Base-by-base conservation (phyloP, 2,329 filamentous ascomycete genomes). In the Fusarium compactum region DNA sequence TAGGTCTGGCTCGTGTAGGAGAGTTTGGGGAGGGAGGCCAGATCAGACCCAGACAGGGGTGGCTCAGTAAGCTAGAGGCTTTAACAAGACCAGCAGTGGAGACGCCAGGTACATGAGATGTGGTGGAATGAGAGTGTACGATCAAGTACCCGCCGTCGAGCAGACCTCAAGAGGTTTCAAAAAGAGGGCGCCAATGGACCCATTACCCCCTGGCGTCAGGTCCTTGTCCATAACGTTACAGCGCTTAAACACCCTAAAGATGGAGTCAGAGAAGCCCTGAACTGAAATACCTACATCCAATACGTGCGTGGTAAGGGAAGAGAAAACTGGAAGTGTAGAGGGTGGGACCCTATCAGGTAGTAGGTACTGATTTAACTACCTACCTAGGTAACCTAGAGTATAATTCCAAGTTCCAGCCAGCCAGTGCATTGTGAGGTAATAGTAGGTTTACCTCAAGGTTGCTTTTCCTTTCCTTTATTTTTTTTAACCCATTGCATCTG, bases 161-260 rank as follows among this genome's bases (percentile, higher is more conserved):
- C 27, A 69, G 40, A 70, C 67, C 56, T 64, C 62, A 70, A 58
- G 53, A 54, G 62, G 68, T 71, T 71, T 71, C 68, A 71, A 67
- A 65, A 65, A 55, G 69, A 71, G 69, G 69, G 69, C 68, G 67
- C 64, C 69, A 71, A 60, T 46, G 54, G 27, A 53, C 29, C 54
- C 61, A 65, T 65, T 41, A 43, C 64, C 68, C 68, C 69, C 68
- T 71, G 60, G 68, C 68, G 53, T 65, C 68, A 59, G 63, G 63
- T 51, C 64, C 58, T 46, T 58, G 58, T 45, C 58, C 65, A 64
- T 59, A 63, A 63, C 63, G 68, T 69, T 61, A 62, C 63, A 66
- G 44, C 50, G 27, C n/a, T 20, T 48, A 63, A 52, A 53, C 30
- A 40, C 61, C 58, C 57, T 54, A 58, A 54, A 60, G 50, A 54